phyloP scores from a whole-genome alignment of 1,284 basidiomycete genomes.

The Takashimella tepidaria region DNA sequence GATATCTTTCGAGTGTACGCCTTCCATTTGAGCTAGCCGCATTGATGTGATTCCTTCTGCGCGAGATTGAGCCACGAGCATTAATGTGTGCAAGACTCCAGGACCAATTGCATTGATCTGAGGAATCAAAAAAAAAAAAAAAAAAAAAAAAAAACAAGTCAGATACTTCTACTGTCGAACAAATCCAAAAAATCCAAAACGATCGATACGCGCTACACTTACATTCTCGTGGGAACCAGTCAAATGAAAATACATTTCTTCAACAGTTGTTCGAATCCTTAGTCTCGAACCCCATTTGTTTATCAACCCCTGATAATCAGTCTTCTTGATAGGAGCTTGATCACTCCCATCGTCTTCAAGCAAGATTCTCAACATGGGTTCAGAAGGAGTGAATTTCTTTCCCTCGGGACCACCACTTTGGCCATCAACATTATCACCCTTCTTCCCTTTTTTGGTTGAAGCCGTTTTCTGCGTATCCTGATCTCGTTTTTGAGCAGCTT shows the following conservation, averaged over 20 bases:
- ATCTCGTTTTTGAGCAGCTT: slow-evolving; percentile 4
- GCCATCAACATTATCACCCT: slow-evolving; percentile 6
- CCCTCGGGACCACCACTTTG: slow-evolving; percentile 1
- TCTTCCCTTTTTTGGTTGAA: slow-evolving; percentile 4
- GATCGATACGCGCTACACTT: slow-evolving; percentile 9
- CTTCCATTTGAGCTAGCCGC: slow-evolving; percentile 37
- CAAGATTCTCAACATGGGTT: slow-evolving; percentile 18
- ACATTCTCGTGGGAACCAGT: slow-evolving; percentile 39
- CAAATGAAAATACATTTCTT: slow-evolving; percentile 41
- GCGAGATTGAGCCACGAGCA: slow-evolving; percentile 15
- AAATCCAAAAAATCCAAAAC: too few relatives aligned
- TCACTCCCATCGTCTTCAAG: slow-evolving; percentile 24
- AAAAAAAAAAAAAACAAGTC: too few relatives aligned
- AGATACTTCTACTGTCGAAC: too few relatives aligned
- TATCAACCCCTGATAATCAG: slow-evolving; percentile 21
- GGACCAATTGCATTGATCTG: slow-evolving; percentile 20
- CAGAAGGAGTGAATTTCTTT: background rate
- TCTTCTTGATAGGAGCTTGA: slow-evolving; percentile 6
- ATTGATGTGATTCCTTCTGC: slow-evolving; percentile 13
- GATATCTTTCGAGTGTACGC: slow-evolving; percentile 37
- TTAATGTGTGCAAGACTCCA: slow-evolving; percentile 1
- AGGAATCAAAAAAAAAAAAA: slow-evolving; percentile 26
- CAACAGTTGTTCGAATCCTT: slow-evolving; percentile 35
- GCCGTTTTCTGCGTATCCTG: slow-evolving; percentile 4
- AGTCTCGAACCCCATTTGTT: slow-evolving; percentile 35